A percentile compares a stretch with the other conserved stretches of the same genome.
These are phyloP conservation scores for Chlorella sp. DNA, from an alignment of 139 green algal species.

Conservation along the genomic window DNA sequence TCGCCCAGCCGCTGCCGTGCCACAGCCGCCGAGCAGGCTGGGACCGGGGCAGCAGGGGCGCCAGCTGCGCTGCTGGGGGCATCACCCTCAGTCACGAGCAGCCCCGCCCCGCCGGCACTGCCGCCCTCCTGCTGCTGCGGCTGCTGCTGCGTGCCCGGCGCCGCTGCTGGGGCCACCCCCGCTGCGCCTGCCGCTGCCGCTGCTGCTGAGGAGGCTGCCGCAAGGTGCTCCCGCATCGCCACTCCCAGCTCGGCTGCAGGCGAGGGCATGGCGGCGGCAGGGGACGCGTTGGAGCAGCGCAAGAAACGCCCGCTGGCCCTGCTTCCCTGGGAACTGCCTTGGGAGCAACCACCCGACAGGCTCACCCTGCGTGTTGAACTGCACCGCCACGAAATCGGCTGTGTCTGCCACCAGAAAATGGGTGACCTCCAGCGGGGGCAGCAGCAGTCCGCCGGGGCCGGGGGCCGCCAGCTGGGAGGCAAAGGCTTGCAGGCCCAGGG, in stretches of 20 bases:
- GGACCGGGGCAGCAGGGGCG: background rate
- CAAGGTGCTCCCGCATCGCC: constrained; percentile 37
- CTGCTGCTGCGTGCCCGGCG: background rate
- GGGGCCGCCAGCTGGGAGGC: background rate
- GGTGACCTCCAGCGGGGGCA: constrained; percentile 3
- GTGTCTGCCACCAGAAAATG: constrained; percentile 6
- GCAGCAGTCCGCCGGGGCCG: background rate
- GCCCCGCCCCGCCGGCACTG: background rate
- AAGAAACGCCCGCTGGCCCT: too few relatives aligned
- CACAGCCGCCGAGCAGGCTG: background rate
- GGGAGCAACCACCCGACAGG: background rate
- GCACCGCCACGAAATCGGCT: constrained; percentile 14
- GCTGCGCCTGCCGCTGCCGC: background rate
- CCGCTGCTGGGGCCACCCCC: background rate
- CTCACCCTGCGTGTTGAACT: constrained; percentile 11
- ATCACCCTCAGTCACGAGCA: background rate
- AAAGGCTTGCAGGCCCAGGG: constrained; percentile 30
- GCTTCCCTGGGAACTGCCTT: too few relatives aligned
- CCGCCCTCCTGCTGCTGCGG: background rate
- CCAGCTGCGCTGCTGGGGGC: too few relatives aligned
- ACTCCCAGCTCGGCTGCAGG: constrained; percentile 29
- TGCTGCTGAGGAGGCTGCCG: background rate
- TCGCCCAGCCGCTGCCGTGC: background rate
- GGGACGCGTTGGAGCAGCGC: too few relatives aligned
- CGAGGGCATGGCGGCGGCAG: background rate